Evolutionary conservation across 352 stramenopile species (phyloP).

Genomic region (Phytophthora vignae): DNA sequence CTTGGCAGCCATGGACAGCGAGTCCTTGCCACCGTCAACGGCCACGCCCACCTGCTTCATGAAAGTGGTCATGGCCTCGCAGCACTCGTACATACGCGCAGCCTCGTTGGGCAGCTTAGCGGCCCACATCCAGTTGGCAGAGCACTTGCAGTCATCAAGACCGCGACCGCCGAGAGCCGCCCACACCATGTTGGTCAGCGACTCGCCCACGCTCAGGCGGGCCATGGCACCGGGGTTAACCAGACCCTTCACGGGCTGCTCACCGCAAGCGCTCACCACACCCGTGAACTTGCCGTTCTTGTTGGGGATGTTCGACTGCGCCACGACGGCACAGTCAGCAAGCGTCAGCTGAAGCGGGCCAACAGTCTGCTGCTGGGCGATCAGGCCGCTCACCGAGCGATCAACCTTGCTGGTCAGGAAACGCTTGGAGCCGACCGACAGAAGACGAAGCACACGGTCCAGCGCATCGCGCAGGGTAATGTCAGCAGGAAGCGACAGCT

Average conservation of each 20-base stretch:
- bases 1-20: constrained; percentile 98
- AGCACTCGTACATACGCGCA: constrained; percentile 99
- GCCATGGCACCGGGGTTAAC: constrained; percentile 96
- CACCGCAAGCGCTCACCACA: constrained; percentile 96
- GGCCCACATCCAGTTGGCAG: constrained; percentile 99
- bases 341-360: constrained; percentile 97
- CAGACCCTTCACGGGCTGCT: constrained; percentile 98
- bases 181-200: constrained; percentile 99
- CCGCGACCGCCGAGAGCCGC: constrained; percentile 90
- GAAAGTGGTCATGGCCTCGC: constrained; percentile 94
- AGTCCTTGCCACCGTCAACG: constrained; percentile 99
- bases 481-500: constrained; percentile 87
- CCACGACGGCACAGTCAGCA: constrained; percentile 97
- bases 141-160: constrained; percentile 98
- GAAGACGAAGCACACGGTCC: constrained; percentile 95
- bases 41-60: constrained; percentile 96
- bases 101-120: constrained; percentile 99
- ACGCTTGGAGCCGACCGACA: constrained; percentile 98
- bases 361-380: constrained; percentile 99
- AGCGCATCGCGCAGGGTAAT: constrained; percentile 92
- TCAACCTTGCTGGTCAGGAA: constrained; percentile 98
- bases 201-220: constrained; percentile 96
- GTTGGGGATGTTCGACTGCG: constrained; percentile 95
- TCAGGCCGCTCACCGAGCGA: constrained; percentile 97
- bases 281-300: constrained; percentile 90